Evolutionary conservation across 768 basidiomycete species (phyloP).

Genomic region (Hygrophorus pudorinus): DNA sequence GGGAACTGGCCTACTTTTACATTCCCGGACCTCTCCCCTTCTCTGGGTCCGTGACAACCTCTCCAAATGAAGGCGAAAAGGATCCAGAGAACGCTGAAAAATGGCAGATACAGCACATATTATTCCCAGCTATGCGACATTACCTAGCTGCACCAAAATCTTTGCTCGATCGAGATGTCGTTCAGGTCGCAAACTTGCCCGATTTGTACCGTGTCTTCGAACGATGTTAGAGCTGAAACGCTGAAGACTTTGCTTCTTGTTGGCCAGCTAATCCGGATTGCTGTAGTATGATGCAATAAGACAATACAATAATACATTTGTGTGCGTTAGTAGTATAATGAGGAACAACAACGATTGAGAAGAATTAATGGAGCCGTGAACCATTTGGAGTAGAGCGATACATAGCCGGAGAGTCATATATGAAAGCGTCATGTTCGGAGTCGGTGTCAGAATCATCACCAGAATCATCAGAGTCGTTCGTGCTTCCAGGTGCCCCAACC

Average conservation of each 20-base stretch:
- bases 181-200: conserved; percentile 83
- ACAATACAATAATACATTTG: background rate
- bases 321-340: background rate
- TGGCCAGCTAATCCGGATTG: background rate
- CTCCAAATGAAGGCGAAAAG: conserved; percentile 19
- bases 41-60: conserved; percentile 10
- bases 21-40: conserved; percentile 45
- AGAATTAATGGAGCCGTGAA: conserved; percentile 23
- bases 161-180: conserved; percentile 62
- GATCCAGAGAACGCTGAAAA: conserved; percentile 47
- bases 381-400: conserved; percentile 41
- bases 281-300: conserved; percentile 7
- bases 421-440: conserved; percentile 49
- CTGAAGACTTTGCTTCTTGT: too few species aligned
- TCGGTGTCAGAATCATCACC: conserved; percentile 19
- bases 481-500: conserved; percentile 27
- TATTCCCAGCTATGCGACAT: conserved; percentile 79
- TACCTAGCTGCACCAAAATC: conserved; percentile 63
- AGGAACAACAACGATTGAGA: conserved; percentile 5
- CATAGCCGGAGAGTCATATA: conserved; percentile 45
- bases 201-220: conserved; percentile 95
- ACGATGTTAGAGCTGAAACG: conserved; percentile 51
- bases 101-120: conserved; percentile 86
- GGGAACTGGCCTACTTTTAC: conserved; percentile 90
- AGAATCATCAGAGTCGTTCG: conserved; percentile 31